Base-by-base conservation (phyloP, 148 eudicot species). In the Hydrangea macrophylla region DNA sequence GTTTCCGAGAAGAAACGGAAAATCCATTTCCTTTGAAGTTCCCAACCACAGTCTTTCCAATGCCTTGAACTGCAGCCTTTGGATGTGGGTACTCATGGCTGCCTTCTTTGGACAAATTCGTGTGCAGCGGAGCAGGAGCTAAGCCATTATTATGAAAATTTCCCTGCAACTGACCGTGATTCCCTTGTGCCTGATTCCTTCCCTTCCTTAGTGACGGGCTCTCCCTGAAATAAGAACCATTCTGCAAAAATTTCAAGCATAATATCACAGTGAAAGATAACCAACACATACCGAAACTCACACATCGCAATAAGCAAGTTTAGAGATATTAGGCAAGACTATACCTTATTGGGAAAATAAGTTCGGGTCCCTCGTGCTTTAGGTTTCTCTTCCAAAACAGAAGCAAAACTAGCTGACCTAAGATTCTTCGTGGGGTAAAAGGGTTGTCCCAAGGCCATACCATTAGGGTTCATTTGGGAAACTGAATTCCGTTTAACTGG, bases 341-440 rank as follows among this genome's bases (percentile, higher is more conserved):
- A 56, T 73, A 80, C 84, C 84, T 42, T 50, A 33, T 66, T 18
- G 0, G 78, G 82, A 28, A 84, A 53, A 67, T 75, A 81, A n/a
- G 83, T 76, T 30, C 88, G 85, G 22, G 67, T 75, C 45, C 83
- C 83, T 35, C 73, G 76, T 33, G 77, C 37, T 65, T 60, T 76
- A 13, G 28, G 67, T 59, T 30, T 71, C 24, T 75, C 77, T 35
- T 71, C 75, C 56, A 55, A n/a, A 58, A 26, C 55, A 28, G 69
- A 58, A 50, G 28, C 45, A 70, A 70, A 64, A 40, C 27, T 60
- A 25, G 55, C 39, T 50, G 55, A 66, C 66, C 39, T 31, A 35
- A 66, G 48, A 73, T 60, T 62, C 44, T 40, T 39, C 18, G 24
- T 62, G 13, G 64, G 24, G 27, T 58, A 23, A 50, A 54, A 7